A percentile compares a stretch with the other conserved stretches of the same genome.
phyloP scores from a whole-genome alignment of 345 rosid genomes.

The Reutealis trisperma region DNA sequence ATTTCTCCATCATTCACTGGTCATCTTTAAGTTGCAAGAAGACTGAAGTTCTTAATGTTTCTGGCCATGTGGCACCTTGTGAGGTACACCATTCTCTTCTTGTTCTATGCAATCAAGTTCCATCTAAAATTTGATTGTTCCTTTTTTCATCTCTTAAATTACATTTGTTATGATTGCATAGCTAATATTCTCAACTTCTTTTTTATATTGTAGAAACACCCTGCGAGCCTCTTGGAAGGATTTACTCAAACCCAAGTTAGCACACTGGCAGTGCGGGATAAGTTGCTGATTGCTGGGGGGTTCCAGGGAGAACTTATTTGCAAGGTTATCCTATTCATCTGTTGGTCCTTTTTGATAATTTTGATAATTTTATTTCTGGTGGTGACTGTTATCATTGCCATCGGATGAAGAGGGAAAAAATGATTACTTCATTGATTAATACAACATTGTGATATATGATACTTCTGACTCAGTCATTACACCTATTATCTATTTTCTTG shows the following conservation, averaged over 20 bases:
- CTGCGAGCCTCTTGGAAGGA: slow-evolving; percentile 57
- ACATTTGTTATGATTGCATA: neutral
- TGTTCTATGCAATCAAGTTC: neutral
- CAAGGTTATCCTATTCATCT: slow-evolving; percentile 34
- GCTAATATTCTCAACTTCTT: neutral
- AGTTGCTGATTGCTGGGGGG: slow-evolving; percentile 61
- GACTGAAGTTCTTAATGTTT: slow-evolving; percentile 58
- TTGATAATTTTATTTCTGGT: neutral
- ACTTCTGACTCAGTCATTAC: neutral
- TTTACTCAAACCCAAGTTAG: slow-evolving; percentile 62
- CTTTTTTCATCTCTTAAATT: neutral
- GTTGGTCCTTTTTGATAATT: neutral
- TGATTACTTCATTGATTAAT: neutral
- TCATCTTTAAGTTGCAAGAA: slow-evolving; percentile 50
- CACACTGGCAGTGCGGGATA: slow-evolving; percentile 55
- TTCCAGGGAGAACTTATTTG: slow-evolving; percentile 65
- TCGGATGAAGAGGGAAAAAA: neutral
- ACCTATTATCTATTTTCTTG: neutral
- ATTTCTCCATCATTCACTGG: slow-evolving; percentile 61
- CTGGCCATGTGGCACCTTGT: slow-evolving; percentile 54
- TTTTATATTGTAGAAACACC: slow-evolving; percentile 47
- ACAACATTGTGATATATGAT: neutral
- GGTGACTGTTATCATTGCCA: neutral
- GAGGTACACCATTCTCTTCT: slow-evolving; percentile 35
- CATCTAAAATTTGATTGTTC: neutral